These are phyloP conservation scores for Pestalotiopsis sp. DNA, from an alignment of 2,329 filamentous ascomycete species.

Conservation along the genomic window DNA sequence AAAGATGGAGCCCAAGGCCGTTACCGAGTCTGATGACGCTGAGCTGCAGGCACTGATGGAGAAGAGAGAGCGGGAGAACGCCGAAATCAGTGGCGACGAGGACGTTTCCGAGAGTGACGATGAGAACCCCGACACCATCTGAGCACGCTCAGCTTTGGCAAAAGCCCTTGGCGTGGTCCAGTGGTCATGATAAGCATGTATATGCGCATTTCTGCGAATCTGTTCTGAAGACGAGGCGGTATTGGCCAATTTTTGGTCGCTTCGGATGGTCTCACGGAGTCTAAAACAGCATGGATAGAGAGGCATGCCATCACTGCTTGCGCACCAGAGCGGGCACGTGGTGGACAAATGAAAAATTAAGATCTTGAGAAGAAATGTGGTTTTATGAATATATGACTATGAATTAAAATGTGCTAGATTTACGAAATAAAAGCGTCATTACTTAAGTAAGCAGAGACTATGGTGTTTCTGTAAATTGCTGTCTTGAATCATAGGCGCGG, in stretches of 20 bases:
- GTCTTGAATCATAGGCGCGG: too few relatives aligned
- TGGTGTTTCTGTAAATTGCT: too few relatives aligned
- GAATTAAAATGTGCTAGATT: neutral
- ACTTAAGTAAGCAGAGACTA: too few relatives aligned
- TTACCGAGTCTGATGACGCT: slow-evolving; percentile 97
- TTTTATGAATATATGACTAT: neutral
- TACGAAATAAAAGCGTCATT: too few relatives aligned
- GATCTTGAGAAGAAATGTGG: neutral
- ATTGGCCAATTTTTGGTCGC: slow-evolving; percentile 1
- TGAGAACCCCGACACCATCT: slow-evolving; percentile 65
- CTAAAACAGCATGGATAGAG: slow-evolving; percentile 12
- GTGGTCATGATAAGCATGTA: neutral
- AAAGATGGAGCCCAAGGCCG: slow-evolving; percentile 99
- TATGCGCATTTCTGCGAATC: neutral
- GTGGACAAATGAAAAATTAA: neutral
- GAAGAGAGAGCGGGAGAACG: slow-evolving; percentile 97
- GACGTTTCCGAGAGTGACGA: slow-evolving; percentile 95
- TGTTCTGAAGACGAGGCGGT: slow-evolving; percentile 2
- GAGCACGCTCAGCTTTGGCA: slow-evolving; percentile 19
- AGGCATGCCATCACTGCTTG: neutral
- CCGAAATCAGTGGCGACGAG: slow-evolving; percentile 97
- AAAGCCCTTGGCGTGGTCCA: too few relatives aligned
- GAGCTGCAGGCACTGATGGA: slow-evolving; percentile 98
- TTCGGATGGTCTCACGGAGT: slow-evolving; percentile 8
- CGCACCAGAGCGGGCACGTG: neutral